Percentiles rank a stretch among this genome's conserved stretches.
phyloP scores from a whole-genome alignment of 805 yeast genomes.

The Suhomyces sp. region DNA sequence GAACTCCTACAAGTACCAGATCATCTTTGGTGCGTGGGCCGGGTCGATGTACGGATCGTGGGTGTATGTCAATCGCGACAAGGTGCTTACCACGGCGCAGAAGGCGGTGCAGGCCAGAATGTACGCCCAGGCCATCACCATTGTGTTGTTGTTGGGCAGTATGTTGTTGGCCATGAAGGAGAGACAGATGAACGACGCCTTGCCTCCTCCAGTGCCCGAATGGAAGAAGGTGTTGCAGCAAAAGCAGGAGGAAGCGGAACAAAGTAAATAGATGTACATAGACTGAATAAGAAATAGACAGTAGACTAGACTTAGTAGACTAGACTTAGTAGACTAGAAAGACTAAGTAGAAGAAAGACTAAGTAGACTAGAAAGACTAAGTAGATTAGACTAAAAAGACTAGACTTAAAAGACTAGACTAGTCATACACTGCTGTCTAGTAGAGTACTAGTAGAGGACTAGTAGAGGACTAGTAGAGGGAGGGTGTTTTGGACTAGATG shows the following conservation, averaged over 20 bases:
- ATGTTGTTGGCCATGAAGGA: constrained; percentile 26
- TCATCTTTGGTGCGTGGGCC: constrained; percentile 38
- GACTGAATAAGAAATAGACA: too few species aligned
- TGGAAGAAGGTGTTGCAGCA: constrained; percentile 21
- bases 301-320: too few species aligned
- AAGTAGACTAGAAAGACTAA: too few species aligned
- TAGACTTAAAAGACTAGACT: too few species aligned
- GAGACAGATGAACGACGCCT: constrained; percentile 18
- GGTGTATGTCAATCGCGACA: constrained; percentile 25
- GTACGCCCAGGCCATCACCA: constrained; percentile 29
- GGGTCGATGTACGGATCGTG: constrained; percentile 34
- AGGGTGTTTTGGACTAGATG: too few species aligned
- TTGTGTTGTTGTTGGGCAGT: constrained; percentile 25
- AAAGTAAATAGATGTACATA: too few species aligned
- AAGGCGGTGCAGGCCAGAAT: constrained; percentile 29
- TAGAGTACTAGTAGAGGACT: too few species aligned
- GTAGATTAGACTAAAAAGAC: too few species aligned
- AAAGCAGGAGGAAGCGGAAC: constrained; percentile 7
- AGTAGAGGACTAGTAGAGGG: too few species aligned
- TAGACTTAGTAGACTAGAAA: too few species aligned
- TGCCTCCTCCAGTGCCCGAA: constrained; percentile 23
- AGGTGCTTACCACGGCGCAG: constrained; percentile 24
- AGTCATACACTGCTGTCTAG: too few species aligned
- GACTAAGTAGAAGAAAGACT: too few species aligned
- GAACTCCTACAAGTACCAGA: constrained; percentile 33